These are phyloP conservation scores for Aspergillus viridinutans DNA, from an alignment of 2,329 filamentous ascomycete genomes.

Conservation along the genomic window DNA sequence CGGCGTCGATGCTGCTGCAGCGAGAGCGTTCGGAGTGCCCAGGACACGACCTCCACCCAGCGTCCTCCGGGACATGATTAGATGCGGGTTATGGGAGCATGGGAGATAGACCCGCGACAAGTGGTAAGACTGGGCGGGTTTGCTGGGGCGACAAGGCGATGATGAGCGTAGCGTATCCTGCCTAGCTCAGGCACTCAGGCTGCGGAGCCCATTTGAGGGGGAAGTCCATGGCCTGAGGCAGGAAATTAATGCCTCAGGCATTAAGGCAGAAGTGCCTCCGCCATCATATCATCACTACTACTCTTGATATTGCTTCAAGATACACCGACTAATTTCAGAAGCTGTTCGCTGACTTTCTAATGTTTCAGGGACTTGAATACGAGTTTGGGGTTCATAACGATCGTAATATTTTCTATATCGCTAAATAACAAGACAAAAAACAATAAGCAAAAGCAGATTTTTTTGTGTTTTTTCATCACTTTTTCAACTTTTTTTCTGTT, in stretches of 20 bases:
- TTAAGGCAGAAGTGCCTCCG: background rate
- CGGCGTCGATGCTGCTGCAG: slow-evolving; percentile 53
- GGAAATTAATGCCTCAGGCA: background rate
- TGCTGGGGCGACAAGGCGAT: background rate
- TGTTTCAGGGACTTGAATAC: background rate
- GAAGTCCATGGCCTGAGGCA: background rate
- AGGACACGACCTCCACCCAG: slow-evolving; percentile 89
- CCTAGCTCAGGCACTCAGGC: background rate
- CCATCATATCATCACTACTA: background rate
- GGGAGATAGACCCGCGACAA: slow-evolving; percentile 22
- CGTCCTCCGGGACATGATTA: slow-evolving; percentile 73
- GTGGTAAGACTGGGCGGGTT: slow-evolving; percentile 1
- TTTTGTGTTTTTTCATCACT: background rate
- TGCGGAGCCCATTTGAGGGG: background rate
- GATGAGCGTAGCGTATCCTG: slow-evolving; percentile 1
- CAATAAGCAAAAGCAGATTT: background rate
- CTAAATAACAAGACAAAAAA: slow-evolving; percentile 5
- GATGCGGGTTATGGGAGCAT: slow-evolving; percentile 33
- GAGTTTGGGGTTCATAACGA: slow-evolving; percentile 4
- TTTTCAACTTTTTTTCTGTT: slow-evolving; percentile 1
- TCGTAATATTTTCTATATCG: slow-evolving; percentile 9
- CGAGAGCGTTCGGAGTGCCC: slow-evolving; percentile 78
- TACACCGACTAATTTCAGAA: background rate
- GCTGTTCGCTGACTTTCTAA: background rate
- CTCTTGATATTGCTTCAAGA: background rate